phyloP scores from a whole-genome alignment of 495 filamentous ascomycete genomes.

The Hypoxylon fragiforme region DNA sequence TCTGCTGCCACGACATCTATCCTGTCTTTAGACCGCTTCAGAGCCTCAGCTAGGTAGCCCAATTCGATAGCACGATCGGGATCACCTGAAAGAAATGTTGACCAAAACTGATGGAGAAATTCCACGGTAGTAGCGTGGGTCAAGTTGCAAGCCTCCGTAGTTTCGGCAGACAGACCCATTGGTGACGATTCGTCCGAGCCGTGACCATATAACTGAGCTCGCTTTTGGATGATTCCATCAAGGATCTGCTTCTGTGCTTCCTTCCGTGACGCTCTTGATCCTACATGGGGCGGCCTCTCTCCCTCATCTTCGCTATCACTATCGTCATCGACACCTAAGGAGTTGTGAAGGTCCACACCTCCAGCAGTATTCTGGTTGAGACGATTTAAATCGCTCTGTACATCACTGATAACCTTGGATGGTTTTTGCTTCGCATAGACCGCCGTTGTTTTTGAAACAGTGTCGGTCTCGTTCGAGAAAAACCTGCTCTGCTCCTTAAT shows the following conservation, averaged over 20 bases:
- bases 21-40: constrained; percentile 73
- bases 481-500: constrained; percentile 83
- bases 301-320: constrained; percentile 69
- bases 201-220: constrained; percentile 55
- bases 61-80: constrained; percentile 75
- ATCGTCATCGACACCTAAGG: constrained; percentile 66
- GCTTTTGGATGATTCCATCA: constrained; percentile 53
- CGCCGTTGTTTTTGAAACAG: constrained; percentile 57
- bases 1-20: constrained; percentile 79
- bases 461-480: constrained; percentile 65
- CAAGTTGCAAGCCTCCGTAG: constrained; percentile 75
- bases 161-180: constrained; percentile 63
- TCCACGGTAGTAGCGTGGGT: constrained; percentile 92
- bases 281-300: constrained; percentile 55
- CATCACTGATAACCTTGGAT: constrained; percentile 60
- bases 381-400: constrained; percentile 63
- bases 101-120: constrained; percentile 96
- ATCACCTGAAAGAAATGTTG: constrained; percentile 82
- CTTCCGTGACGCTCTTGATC: constrained; percentile 58
- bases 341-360: constrained; percentile 59
- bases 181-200: constrained; percentile 50
- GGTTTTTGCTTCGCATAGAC: constrained; percentile 70
- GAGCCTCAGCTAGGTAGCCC: constrained; percentile 72
- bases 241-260: constrained; percentile 61
- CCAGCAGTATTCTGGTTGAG: constrained; percentile 51